phyloP scores from a whole-genome alignment of 495 filamentous ascomycete genomes.

The Immersiella caudata region DNA sequence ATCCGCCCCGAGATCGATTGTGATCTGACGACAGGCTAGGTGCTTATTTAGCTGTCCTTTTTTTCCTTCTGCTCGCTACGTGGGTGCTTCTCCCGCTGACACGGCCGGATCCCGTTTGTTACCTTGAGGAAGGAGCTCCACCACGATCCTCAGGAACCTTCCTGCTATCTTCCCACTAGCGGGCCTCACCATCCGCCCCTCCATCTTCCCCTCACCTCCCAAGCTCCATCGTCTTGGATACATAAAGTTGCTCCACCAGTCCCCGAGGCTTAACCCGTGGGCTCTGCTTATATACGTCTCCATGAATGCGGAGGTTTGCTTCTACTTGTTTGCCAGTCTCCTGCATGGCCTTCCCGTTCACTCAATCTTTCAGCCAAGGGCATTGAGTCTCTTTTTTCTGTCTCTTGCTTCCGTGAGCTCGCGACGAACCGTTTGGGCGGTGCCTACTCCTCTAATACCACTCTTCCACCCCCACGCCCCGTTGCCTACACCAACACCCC shows the following conservation, averaged over 20 bases:
- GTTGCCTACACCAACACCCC: too few relatives aligned
- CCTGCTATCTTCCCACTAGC: neutral
- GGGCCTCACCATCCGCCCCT: neutral
- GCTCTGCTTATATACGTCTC: neutral
- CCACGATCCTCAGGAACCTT: neutral
- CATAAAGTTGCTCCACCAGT: neutral
- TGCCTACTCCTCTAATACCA: too few relatives aligned
- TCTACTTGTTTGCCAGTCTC: too few relatives aligned
- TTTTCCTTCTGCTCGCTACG: neutral
- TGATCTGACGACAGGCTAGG: neutral
- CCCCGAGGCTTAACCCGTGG: neutral
- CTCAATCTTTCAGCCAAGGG: too few relatives aligned
- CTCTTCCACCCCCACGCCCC: too few relatives aligned
- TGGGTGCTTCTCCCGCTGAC: conserved; percentile 2
- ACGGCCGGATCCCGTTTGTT: neutral
- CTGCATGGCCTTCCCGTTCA: too few relatives aligned
- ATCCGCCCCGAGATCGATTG: neutral
- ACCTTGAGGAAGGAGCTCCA: neutral
- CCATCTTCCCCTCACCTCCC: neutral
- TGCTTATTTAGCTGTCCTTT: neutral
- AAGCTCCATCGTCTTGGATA: conserved; percentile 21
- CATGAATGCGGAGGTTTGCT: too few relatives aligned
- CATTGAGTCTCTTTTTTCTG: too few relatives aligned
- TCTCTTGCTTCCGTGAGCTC: too few relatives aligned
- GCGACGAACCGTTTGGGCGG: too few relatives aligned